Evolutionary conservation across 1,284 basidiomycete species (phyloP), one percentile per base, ranked within the genome.

Genomic region (Cutaneotrichosporon cyanovorans): DNA sequence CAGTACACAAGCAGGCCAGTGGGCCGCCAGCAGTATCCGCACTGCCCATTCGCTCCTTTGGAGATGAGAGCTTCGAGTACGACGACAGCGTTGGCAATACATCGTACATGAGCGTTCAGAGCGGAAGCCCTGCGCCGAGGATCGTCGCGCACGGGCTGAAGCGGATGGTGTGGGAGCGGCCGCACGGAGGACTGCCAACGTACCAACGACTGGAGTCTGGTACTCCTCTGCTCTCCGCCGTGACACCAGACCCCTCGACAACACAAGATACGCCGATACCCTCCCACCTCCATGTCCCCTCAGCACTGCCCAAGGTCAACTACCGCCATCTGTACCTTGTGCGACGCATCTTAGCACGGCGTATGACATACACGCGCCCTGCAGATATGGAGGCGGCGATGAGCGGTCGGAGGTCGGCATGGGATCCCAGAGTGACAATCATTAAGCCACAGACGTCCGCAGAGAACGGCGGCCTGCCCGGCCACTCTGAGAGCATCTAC

Each of bases 401-500:
- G 25, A 7, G 25, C 7, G 46, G 30, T 10, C 25, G 40, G 22
- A 21, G 45, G 14, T 15, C 31, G 2, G 14, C n/a, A 16, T 54
- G 48, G 48, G 45, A 51, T 34, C 53, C 53, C 7, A 38, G 43
- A 12, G 54, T 50, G 19, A 45, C 45, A 22, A 56, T 51, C 28
- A 18, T 56, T 19, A 56, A 48, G 3, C 44, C 47, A 5, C 32
- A 60, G 22, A 57, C 62, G 1, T 67, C 68, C 3, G 49, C 63
- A 14, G 42, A 57, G 32, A 56, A 60, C 8, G 69, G 69, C 7
- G 70, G 70, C n/a, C 48, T 72, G 20, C 61, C 65, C 0, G 69
- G 70, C 0, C 70, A 72, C 50, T 54, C 58, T 1, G 66, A 68
- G 53, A 64, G 62, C 12, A 61, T 72, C 42, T 72, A 72, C 51